Conservation (phyloP, 1,284 basidiomycete species). For the Tilletia walkeri region DNA sequence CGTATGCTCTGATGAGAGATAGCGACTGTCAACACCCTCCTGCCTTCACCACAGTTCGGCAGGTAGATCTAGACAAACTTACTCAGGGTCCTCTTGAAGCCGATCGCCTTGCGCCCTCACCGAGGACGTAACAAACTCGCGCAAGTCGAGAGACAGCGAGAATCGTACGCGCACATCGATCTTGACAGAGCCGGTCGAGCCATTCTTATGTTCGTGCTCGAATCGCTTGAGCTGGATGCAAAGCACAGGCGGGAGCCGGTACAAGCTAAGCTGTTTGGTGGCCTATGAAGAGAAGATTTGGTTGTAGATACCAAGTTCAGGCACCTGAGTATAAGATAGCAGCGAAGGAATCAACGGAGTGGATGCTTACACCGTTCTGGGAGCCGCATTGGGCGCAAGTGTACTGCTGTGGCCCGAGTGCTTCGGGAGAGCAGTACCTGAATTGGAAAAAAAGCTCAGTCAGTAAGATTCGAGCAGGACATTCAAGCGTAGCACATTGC, state of each 20-base stretch:
- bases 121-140: constrained; percentile 70
- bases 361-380: background rate
- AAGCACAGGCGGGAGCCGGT: constrained; percentile 81
- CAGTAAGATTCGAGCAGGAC: background rate
- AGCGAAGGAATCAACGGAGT: background rate
- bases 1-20: constrained; percentile 63
- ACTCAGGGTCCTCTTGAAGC: constrained; percentile 33
- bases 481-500: constrained; percentile 10
- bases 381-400: constrained; percentile 59
- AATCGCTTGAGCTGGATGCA: constrained; percentile 98
- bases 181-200: constrained; percentile 67
- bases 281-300: constrained; percentile 60
- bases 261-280: constrained; percentile 78
- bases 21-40: background rate
- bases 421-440: constrained; percentile 47
- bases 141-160: constrained; percentile 81
- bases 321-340: background rate
- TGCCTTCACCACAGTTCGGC: background rate
- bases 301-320: too few species aligned
- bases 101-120: constrained; percentile 29
- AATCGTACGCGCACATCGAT: constrained; percentile 81
- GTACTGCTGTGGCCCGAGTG: constrained; percentile 55
- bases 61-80: constrained; percentile 12
- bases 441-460: background rate
- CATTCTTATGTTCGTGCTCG: constrained; percentile 66